Conservation (phyloP, 345 rosid species). For the Arabidopsis arenosa region DNA sequence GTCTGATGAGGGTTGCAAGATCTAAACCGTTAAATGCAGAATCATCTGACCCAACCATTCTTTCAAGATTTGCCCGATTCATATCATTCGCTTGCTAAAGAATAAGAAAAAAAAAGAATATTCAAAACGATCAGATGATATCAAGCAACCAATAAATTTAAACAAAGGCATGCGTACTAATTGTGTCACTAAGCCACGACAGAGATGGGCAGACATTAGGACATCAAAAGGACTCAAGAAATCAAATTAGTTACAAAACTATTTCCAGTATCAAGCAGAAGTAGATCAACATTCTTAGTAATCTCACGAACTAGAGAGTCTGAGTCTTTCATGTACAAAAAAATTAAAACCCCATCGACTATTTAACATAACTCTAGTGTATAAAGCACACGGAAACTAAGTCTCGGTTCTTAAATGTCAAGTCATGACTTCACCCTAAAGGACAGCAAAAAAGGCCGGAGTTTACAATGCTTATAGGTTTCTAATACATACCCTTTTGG, state of each 20-base stretch:
- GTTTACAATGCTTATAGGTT: neutral
- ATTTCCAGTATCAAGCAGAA: conserved; percentile 25
- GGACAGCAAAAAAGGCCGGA: neutral
- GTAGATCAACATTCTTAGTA: neutral
- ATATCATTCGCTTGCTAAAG: conserved; percentile 62
- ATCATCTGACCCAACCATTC: conserved; percentile 88
- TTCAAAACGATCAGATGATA: conserved; percentile 6
- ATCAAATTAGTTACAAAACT: neutral
- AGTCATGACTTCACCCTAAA: neutral
- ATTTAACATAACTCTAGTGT: conserved; percentile 3
- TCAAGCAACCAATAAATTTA: neutral
- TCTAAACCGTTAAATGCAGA: conserved; percentile 87
- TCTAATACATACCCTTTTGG: conserved; percentile 38
- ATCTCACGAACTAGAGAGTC: conserved; percentile 18
- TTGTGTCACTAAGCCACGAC: conserved; percentile 19
- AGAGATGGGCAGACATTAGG: neutral
- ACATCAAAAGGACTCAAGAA: conserved; percentile 18
- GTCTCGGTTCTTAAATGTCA: neutral
- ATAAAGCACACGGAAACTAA: neutral
- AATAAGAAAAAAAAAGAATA: conserved; percentile 4
- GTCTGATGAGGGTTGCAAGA: conserved; percentile 92
- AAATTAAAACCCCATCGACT: neutral
- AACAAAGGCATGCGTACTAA: neutral
- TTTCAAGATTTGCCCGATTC: conserved; percentile 81
- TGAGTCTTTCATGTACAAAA: conserved; percentile 8